A percentile compares a stretch with the other conserved stretches of the same genome.
Evolutionary conservation across 768 basidiomycete genomes (phyloP).

Genomic region (Boletus rufocinnamomeus): DNA sequence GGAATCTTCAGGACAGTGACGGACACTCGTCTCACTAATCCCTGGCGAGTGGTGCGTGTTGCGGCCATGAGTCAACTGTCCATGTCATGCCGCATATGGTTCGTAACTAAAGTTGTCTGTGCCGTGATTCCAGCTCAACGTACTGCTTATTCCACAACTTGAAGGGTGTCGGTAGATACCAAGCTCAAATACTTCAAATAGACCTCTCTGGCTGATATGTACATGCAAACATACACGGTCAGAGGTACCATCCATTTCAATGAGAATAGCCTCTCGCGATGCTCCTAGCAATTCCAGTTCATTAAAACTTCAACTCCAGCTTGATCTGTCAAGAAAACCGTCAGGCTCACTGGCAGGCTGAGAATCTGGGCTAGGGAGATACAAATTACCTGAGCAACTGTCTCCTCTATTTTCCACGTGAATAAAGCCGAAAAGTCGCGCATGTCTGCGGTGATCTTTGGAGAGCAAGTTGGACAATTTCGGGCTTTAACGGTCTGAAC

Average conservation of each 20-base stretch:
- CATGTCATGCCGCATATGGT: neutral
- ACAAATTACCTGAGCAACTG: conserved; percentile 9
- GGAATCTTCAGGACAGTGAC: neutral
- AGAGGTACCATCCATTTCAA: neutral
- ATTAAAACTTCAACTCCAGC: conserved; percentile 8
- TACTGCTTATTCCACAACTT: too few relatives aligned
- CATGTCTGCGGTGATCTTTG: too few relatives aligned
- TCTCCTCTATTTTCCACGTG: too few relatives aligned
- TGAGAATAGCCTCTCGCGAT: neutral
- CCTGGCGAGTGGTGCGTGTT: neutral
- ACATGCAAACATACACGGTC: neutral
- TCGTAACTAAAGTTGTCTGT: neutral
- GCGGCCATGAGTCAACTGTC: too few relatives aligned
- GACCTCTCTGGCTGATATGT: neutral
- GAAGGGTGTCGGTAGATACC: neutral
- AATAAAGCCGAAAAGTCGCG: too few relatives aligned
- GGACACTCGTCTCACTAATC: neutral
- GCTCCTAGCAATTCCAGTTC: neutral
- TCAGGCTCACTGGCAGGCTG: too few relatives aligned
- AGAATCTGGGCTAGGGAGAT: too few relatives aligned
- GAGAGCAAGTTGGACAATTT: too few relatives aligned
- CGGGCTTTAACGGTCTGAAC: too few relatives aligned
- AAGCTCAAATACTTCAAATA: neutral
- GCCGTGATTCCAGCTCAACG: neutral
- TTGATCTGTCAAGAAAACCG: conserved; percentile 7